A percentile compares a stretch with the other conserved stretches of the same genome.
Evolutionary conservation across 108 stramenopile genomes (phyloP).

Genomic region (Discostella pseudostelligera): DNA sequence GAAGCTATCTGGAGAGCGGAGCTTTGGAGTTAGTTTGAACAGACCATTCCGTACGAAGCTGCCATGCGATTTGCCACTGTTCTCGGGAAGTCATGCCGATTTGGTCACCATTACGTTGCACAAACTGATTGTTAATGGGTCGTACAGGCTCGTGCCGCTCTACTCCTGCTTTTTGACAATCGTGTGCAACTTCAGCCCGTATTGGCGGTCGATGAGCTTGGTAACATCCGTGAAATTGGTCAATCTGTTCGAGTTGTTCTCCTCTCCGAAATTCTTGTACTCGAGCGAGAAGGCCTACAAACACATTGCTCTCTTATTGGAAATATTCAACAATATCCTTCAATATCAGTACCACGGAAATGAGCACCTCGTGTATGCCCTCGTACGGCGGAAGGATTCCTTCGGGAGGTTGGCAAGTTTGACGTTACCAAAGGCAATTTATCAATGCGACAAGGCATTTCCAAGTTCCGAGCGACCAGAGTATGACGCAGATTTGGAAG

Average conservation of each 20-base stretch:
- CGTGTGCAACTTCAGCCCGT: slow-evolving; percentile 94
- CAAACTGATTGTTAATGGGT: slow-evolving; percentile 94
- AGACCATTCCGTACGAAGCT: slow-evolving; percentile 81
- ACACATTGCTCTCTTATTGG: slow-evolving; percentile 88
- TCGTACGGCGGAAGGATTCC: slow-evolving; percentile 85
- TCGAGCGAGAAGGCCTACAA: slow-evolving; percentile 86
- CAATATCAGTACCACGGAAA: slow-evolving; percentile 99
- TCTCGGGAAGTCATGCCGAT: slow-evolving; percentile 92
- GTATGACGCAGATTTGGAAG: slow-evolving; percentile 63
- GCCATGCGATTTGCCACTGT: slow-evolving; percentile 84
- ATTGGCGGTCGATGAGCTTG: slow-evolving; percentile 85
- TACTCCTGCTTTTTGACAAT: slow-evolving; percentile 97
- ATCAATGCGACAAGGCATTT: slow-evolving; percentile 77
- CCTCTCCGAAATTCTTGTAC: slow-evolving; percentile 88
- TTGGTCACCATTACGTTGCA: slow-evolving; percentile 91
- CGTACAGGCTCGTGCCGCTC: slow-evolving; percentile 80
- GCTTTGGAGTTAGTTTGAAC: slow-evolving; percentile 95
- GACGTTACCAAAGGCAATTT: slow-evolving; percentile 70
- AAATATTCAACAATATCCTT: slow-evolving; percentile 97
- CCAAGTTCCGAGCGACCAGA: slow-evolving; percentile 55
- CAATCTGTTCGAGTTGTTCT: slow-evolving; percentile 93
- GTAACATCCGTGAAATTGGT: slow-evolving; percentile 93
- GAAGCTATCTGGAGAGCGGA: slow-evolving; percentile 92
- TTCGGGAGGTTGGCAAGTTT: slow-evolving; percentile 79
- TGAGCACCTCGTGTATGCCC: slow-evolving; percentile 95